phyloP scores from a whole-genome alignment of 139 green algal species.

The Ettlia oleoabundans region DNA sequence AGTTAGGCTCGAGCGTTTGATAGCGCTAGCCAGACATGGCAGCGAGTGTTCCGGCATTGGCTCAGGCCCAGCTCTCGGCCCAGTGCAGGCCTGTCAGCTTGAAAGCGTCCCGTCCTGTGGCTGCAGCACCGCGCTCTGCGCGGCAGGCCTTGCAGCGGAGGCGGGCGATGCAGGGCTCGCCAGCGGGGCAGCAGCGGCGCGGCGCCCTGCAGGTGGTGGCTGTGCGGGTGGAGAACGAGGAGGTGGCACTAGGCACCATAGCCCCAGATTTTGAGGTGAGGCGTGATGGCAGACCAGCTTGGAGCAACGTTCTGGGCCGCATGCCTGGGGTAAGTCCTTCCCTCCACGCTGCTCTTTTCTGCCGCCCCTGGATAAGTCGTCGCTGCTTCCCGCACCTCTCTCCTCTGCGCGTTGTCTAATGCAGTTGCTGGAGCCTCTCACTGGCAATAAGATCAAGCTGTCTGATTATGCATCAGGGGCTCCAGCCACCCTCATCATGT shows the following conservation, averaged over 20 bases:
- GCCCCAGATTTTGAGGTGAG: conserved; percentile 55
- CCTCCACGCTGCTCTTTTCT: no score
- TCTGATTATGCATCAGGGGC: conserved; percentile 47
- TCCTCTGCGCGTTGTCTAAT: background rate
- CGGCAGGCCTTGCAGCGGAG: background rate
- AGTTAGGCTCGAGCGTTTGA: no score
- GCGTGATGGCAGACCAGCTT: no score
- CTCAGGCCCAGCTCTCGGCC: no score
- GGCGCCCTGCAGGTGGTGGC: conserved; percentile 8
- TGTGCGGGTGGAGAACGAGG: conserved; percentile 39
- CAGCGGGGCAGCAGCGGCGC: background rate
- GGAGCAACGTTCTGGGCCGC: no score
- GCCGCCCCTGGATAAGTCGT: no score
- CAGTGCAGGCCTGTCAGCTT: no score
- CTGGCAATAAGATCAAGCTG: conserved; percentile 57
- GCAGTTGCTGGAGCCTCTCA: conserved; percentile 74
- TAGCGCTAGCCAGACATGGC: no score
- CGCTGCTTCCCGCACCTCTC: background rate
- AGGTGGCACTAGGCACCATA: conserved; percentile 39
- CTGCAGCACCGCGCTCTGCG: background rate
- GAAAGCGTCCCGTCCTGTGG: no score
- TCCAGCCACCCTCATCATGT: conserved; percentile 70
- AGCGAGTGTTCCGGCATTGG: no score
- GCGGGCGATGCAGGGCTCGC: background rate
- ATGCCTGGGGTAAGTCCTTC: no score